phyloP scores from a whole-genome alignment of 1,284 basidiomycete species.

The Phellinidium pouzarii region DNA sequence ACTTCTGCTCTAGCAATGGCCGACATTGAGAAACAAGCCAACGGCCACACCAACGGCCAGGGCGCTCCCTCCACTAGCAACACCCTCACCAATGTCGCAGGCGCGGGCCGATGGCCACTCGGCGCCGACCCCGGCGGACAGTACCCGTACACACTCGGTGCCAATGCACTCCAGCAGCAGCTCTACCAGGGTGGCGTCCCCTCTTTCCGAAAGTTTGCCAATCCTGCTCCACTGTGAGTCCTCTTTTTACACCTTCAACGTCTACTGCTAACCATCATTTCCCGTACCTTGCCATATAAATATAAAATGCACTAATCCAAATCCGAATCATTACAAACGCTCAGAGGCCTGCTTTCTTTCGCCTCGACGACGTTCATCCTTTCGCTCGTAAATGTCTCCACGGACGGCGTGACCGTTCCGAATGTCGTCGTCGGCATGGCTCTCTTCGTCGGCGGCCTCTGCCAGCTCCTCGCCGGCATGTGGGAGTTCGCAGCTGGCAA shows the following conservation, averaged over 20 bases:
- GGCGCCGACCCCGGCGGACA: slow-evolving; percentile 4
- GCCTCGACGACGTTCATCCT: slow-evolving; percentile 69
- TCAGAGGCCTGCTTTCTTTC: slow-evolving; percentile 64
- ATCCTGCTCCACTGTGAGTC: slow-evolving; percentile 49
- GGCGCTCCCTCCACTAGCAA: slow-evolving; percentile 5
- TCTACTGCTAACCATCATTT: neutral
- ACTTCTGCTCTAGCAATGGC: neutral
- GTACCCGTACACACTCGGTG: slow-evolving; percentile 15
- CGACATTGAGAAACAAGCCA: slow-evolving; percentile 14
- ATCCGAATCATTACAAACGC: neutral
- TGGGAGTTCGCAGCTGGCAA: slow-evolving; percentile 80
- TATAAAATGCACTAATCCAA: too few species aligned
- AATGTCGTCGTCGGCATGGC: slow-evolving; percentile 86
- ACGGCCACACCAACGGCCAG: neutral
- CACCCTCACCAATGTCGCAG: slow-evolving; percentile 7
- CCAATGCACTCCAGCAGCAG: slow-evolving; percentile 21
- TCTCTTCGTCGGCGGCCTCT: slow-evolving; percentile 75
- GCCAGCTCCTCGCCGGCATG: slow-evolving; percentile 71
- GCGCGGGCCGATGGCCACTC: slow-evolving; percentile 1
- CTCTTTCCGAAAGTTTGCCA: slow-evolving; percentile 33
- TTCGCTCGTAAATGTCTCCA: slow-evolving; percentile 56
- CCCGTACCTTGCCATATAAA: neutral
- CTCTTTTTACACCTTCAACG: neutral
- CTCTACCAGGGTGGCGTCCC: slow-evolving; percentile 20
- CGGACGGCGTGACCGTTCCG: slow-evolving; percentile 44